phyloP scores from a whole-genome alignment of 495 filamentous ascomycete genomes.

The Tuber umbilicatum region DNA sequence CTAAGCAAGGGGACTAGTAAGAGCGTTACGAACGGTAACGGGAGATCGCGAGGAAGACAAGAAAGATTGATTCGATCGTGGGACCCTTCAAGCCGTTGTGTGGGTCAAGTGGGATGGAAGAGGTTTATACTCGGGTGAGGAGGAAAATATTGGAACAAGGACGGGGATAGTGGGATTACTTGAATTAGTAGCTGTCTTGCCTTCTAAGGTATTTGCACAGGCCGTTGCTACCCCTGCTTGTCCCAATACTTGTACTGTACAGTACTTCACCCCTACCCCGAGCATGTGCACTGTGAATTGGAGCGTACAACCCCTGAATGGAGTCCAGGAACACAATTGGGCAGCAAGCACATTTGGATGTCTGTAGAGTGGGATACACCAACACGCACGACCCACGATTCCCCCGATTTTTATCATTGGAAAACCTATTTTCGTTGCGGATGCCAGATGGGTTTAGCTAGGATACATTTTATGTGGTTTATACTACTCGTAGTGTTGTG shows the following conservation, averaged over 20 bases:
- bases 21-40: neutral
- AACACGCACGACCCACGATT: neutral
- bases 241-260: no score
- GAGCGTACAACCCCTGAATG: neutral
- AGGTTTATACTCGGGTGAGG: no score
- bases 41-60: neutral
- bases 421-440: neutral
- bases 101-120: neutral
- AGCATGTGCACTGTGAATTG: neutral
- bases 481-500: neutral
- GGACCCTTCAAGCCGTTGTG: neutral
- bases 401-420: neutral
- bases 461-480: no score
- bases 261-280: no score
- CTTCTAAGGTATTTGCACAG: no score
- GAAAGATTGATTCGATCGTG: neutral
- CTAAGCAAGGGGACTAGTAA: neutral
- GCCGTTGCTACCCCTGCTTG: no score
- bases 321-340: neutral
- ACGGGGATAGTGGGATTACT: no score
- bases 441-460: no score
- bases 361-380: neutral
- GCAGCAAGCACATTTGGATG: neutral
- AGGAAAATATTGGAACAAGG: no score
- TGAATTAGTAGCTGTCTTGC: no score